Percentiles rank a stretch among this genome's conserved stretches.
Conservation (phyloP, 2,329 filamentous ascomycete genomes). For the Ustilaginoidea virens region DNA sequence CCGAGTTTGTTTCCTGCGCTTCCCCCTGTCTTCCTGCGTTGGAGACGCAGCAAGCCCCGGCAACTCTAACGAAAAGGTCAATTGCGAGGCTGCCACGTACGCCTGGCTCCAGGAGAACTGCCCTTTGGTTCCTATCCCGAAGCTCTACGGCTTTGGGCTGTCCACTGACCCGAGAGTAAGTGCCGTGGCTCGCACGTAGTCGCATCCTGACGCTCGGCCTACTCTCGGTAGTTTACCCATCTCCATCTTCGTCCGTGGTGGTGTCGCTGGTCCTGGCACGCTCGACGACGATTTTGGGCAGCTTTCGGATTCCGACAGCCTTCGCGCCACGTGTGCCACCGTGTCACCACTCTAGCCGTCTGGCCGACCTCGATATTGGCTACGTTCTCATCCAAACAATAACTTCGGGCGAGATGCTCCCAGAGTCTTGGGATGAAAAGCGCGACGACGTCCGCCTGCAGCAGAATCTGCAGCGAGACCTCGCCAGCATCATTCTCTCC, state of each 20-base stretch:
- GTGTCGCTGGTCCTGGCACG: slow-evolving; percentile 2
- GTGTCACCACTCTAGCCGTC: slow-evolving; percentile 4
- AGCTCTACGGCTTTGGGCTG: slow-evolving; percentile 11
- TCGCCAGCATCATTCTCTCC: slow-evolving; percentile 15
- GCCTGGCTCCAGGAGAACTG: slow-evolving; percentile 8
- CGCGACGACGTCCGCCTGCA: slow-evolving; percentile 6
- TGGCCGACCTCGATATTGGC: slow-evolving; percentile 7
- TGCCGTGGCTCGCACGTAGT: too few relatives aligned
- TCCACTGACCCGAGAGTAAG: slow-evolving; percentile 7
- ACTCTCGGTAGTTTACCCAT: slow-evolving; percentile 2
- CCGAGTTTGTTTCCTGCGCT: slow-evolving; percentile 2
- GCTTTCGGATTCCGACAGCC: slow-evolving; percentile 6
- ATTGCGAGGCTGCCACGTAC: slow-evolving; percentile 9
- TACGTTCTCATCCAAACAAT: slow-evolving; percentile 10
- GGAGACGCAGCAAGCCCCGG: slow-evolving; percentile 20
- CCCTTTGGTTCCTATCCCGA: slow-evolving; percentile 11
- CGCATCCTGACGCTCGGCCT: too few relatives aligned
- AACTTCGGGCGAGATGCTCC: slow-evolving; percentile 8
- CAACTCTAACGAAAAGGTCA: slow-evolving; percentile 25
- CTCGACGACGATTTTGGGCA: slow-evolving; percentile 1
- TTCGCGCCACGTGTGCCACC: slow-evolving; percentile 5
- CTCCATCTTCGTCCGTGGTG: slow-evolving; percentile 1
- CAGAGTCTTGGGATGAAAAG: slow-evolving; percentile 9
- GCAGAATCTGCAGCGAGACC: slow-evolving; percentile 14
- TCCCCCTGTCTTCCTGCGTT: slow-evolving; percentile 13